phyloP scores from a whole-genome alignment of 345 rosid genomes.

The Euphorbia pulcherrima region DNA sequence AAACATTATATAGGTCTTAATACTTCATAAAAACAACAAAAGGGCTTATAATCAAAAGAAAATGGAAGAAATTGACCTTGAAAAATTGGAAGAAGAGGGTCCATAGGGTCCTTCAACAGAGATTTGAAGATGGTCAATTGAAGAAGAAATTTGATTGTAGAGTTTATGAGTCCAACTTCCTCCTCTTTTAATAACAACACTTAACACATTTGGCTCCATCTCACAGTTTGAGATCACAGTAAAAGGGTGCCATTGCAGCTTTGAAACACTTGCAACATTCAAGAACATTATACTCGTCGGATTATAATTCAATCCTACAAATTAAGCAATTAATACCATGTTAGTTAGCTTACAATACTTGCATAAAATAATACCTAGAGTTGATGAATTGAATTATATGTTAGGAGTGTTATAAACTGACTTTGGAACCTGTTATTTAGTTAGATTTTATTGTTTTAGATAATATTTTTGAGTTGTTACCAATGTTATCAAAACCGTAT shows the following conservation, averaged over 20 bases:
- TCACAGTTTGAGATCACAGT: constrained; percentile 24
- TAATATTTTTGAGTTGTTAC: too few relatives aligned
- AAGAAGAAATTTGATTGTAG: constrained; percentile 8
- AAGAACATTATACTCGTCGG: constrained; percentile 24
- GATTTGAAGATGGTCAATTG: constrained; percentile 12
- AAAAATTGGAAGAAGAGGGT: constrained; percentile 24
- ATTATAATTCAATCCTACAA: constrained; percentile 21
- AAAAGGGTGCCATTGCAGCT: constrained; percentile 31
- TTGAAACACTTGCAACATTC: constrained; percentile 21
- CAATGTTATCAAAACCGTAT: too few relatives aligned
- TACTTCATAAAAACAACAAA: too few relatives aligned
- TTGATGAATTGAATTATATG: too few relatives aligned
- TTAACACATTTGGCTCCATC: constrained; percentile 13
- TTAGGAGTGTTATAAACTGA: too few relatives aligned
- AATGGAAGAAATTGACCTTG: constrained; percentile 13
- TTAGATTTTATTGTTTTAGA: too few relatives aligned
- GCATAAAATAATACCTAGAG: too few relatives aligned
- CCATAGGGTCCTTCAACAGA: constrained; percentile 33
- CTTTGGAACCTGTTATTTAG: too few relatives aligned
- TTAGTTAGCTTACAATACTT: too few relatives aligned
- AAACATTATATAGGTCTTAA: too few relatives aligned
- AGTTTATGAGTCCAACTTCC: constrained; percentile 29
- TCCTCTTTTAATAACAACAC: constrained; percentile 3
- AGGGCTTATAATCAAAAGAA: background rate
- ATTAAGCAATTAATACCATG: too few relatives aligned